Conservation (phyloP, 2,329 filamentous ascomycete genomes). For the Emmonsia crescens region DNA sequence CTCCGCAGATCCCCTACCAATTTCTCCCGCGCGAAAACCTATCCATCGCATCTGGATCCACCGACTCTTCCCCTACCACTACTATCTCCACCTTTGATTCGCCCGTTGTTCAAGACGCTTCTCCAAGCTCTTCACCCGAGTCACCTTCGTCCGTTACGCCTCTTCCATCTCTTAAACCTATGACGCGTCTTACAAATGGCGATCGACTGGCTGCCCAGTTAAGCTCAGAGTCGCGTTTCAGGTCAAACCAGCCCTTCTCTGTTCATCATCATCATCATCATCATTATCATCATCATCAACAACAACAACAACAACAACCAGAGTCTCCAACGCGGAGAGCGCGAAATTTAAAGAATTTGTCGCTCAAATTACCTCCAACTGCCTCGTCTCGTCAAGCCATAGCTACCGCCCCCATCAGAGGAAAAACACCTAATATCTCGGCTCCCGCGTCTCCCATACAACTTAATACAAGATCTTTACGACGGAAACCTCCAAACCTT, state of each 20-base stretch:
- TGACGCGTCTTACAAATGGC: conserved; percentile 12
- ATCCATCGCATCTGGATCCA: conserved; percentile 58
- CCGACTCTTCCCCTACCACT: conserved; percentile 89
- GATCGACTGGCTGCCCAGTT: conserved; percentile 4
- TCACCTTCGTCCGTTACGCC: conserved; percentile 68
- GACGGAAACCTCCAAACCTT: conserved; percentile 48
- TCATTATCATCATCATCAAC: conserved; percentile 37
- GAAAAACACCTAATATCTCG: conserved; percentile 35
- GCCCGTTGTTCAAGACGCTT: conserved; percentile 78
- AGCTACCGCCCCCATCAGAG: conserved; percentile 39
- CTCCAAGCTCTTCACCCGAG: conserved; percentile 84
- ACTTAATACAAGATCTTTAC: conserved; percentile 43
- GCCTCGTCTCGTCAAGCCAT: conserved; percentile 35
- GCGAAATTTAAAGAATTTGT: conserved; percentile 54
- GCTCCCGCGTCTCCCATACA: conserved; percentile 48
- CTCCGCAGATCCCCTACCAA: conserved; percentile 10
- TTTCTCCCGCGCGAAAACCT: conserved; percentile 34
- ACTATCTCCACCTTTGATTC: conserved; percentile 89
- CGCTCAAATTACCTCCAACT: conserved; percentile 47
- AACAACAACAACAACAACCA: too few relatives aligned
- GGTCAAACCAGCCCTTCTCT: conserved; percentile 12
- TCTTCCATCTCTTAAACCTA: conserved; percentile 34
- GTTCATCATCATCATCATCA: conserved; percentile 34
- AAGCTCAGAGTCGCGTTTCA: not conserved
- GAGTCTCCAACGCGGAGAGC: conserved; percentile 32